Percentiles rank a stretch among this genome's conserved stretches.
These are phyloP conservation scores for Eucalyptus regnans DNA, from an alignment of 345 rosid genomes.

Conservation along the genomic window DNA sequence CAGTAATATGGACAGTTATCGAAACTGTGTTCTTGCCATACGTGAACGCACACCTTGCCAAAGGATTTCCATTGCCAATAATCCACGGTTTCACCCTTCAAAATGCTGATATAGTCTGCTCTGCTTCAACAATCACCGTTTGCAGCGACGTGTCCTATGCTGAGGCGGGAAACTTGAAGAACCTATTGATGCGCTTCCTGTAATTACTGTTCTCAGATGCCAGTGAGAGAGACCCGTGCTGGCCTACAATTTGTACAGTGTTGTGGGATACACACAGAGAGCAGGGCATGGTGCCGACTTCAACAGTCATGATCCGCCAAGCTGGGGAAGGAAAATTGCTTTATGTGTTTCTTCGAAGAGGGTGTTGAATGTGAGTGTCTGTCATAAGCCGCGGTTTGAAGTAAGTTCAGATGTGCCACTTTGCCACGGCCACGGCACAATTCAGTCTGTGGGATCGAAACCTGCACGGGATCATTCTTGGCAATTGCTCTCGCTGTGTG, in stretches of 20 bases:
- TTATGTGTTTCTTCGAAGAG: not conserved
- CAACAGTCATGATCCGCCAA: not conserved
- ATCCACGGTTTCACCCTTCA: constrained; percentile 74
- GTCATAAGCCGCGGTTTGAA: not conserved
- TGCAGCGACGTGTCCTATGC: constrained; percentile 55
- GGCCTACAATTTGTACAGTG: not conserved
- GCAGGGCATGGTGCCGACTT: not conserved
- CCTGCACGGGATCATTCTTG: not conserved
- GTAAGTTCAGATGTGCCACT: not conserved
- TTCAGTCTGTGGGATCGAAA: not conserved
- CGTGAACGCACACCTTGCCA: constrained; percentile 57
- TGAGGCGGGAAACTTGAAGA: constrained; percentile 9
- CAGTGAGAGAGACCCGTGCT: not conserved
- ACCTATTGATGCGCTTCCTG: not conserved
- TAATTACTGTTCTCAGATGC: not conserved
- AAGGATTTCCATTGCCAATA: constrained; percentile 83
- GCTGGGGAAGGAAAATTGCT: not conserved
- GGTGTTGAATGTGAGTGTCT: not conserved
- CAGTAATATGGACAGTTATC: constrained; percentile 78
- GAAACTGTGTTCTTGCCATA: constrained; percentile 80
- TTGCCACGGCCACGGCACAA: not conserved
- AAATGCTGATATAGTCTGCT: constrained; percentile 43
- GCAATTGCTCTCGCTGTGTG: not conserved
- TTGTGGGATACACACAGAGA: not conserved
- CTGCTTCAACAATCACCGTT: constrained; percentile 43